Base-by-base conservation (phyloP, 1,139 yeast species). In the Saccharomycopsis hybrid region DNA sequence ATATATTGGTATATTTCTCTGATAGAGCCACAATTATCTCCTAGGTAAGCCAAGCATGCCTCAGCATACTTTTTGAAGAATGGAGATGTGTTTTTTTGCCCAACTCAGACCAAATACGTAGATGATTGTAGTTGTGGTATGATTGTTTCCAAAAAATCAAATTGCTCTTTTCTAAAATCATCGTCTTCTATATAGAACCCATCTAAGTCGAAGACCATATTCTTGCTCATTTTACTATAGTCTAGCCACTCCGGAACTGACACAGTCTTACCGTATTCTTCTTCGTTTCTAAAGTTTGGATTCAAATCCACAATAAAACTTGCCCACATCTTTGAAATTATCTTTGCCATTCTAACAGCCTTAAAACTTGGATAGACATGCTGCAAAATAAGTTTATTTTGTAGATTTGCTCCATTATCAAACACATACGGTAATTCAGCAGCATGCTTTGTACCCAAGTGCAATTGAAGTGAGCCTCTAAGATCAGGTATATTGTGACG, bases 151-250 rank as follows among this genome's bases (percentile, higher is more conserved):
- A 18, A 18, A 32, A 32, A 11, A 27, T 43, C 46, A 32, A 43
- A 30, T 5, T 33, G 39, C 39, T 43, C 39, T 28, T 31, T 43
- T 28, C 30, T 43, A 38, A 38, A 38, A n/a, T 43, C n/a, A 30
- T 33, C 46, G 9, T 43, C 29, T 28, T 43, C 46, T 11, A 31
- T 11, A 11, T 31, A 31, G 11, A 31, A 31, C 35, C 7, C 35
- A 31, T 31, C 11, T 11, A 31, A 31, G 35, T 31, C 35, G 35
- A 31, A 31, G 11, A 31, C 35, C 35, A 31, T 31, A 31, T 31
- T 31, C 11, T 31, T 7, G 11, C 11, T 7, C 11, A 7, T 11
- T 8, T 8, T 8, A 11, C 35, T 31, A 31, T 31, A 31, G 11
- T 31, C 35, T 31, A 11, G 35, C 35, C 35, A 31, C 35, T 31